Conservation (phyloP, 208 protist species). For the Porcisia hertigi region DNA sequence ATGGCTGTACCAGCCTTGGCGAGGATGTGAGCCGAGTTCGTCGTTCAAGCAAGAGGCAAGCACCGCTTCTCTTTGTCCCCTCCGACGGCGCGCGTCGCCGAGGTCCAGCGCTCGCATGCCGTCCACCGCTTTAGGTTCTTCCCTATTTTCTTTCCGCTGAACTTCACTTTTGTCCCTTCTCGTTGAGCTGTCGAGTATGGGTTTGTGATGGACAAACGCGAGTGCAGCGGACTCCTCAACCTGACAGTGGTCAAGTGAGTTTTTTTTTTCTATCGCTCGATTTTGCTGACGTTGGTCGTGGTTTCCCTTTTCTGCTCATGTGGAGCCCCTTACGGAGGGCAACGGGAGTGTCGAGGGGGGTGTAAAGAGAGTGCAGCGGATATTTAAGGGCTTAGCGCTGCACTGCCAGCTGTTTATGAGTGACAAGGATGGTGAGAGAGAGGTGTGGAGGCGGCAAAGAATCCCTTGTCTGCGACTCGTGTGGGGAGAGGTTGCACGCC, state of each 20-base stretch:
- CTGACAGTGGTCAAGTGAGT: too few species aligned
- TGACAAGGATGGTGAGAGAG: background rate
- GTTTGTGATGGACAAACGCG: background rate
- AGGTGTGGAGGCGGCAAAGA: background rate
- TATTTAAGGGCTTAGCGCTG: too few species aligned
- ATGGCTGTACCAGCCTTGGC: background rate
- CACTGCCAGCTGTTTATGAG: background rate
- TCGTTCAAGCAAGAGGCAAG: background rate
- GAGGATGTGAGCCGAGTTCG: background rate
- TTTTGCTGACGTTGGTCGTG: background rate
- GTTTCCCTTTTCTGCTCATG: background rate
- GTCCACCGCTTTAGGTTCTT: background rate
- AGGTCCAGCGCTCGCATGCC: background rate
- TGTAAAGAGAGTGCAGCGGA: background rate
- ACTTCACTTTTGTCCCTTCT: background rate
- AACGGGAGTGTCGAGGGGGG: background rate
- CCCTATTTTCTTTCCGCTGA: background rate
- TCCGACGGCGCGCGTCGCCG: background rate
- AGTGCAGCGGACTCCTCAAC: background rate
- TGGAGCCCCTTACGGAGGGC: background rate
- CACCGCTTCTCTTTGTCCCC: background rate
- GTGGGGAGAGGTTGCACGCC: background rate
- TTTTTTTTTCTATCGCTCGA: slow-evolving; percentile 8
- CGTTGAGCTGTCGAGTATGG: background rate
- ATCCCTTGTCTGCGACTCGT: background rate